Conservation (phyloP, 2,329 filamentous ascomycete genomes). For the Grosmannia serpens region DNA sequence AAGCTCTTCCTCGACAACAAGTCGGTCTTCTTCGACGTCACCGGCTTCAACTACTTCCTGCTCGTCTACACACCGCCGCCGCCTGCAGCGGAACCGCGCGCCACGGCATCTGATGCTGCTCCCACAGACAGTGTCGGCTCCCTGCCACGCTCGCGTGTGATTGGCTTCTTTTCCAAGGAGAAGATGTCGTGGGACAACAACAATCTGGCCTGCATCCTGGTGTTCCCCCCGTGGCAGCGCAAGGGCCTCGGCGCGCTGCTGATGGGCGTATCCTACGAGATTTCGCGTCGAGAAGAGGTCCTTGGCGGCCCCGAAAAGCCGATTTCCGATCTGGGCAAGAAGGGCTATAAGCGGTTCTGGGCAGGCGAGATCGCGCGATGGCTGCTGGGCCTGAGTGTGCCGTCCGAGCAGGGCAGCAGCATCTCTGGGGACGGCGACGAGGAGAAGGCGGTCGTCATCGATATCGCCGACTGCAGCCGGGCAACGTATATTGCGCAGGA, state of each 20-base stretch:
- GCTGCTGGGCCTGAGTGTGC: constrained; percentile 33
- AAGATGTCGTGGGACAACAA: constrained; percentile 99
- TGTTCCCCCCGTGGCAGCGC: constrained; percentile 92
- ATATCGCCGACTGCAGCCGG: constrained; percentile 59
- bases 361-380: constrained; percentile 70
- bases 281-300: constrained; percentile 70
- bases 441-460: constrained; percentile 39
- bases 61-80: constrained; percentile 60
- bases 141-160: constrained; percentile 33
- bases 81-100: constrained; percentile 5
- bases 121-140: not conserved
- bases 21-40: constrained; percentile 94
- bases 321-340: constrained; percentile 71
- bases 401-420: constrained; percentile 4
- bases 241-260: constrained; percentile 79
- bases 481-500: constrained; percentile 77
- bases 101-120: not conserved
- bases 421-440: constrained; percentile 6
- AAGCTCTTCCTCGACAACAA: constrained; percentile 98
- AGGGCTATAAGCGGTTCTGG: constrained; percentile 81
- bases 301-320: constrained; percentile 92
- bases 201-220: constrained; percentile 88
- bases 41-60: constrained; percentile 88
- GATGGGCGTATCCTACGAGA: constrained; percentile 89
- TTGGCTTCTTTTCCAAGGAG: constrained; percentile 98